Conservation (phyloP, 2,329 filamentous ascomycete genomes). For the Apiospora saccharicola region DNA sequence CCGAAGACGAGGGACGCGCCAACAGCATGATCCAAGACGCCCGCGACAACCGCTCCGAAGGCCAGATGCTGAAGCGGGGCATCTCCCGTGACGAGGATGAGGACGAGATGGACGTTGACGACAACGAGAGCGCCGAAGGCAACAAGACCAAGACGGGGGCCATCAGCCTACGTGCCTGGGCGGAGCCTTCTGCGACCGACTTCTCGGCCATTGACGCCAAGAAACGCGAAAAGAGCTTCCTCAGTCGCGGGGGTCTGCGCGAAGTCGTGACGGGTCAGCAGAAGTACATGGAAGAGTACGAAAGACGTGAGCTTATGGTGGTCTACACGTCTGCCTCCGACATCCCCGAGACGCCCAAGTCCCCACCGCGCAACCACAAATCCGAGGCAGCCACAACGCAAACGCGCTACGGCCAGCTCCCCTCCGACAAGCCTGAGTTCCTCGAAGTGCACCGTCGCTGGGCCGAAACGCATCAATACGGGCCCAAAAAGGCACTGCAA, state of each 20-base stretch:
- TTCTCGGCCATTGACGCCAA: constrained; percentile 56
- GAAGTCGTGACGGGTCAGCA: constrained; percentile 63
- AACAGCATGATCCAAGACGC: constrained; percentile 75
- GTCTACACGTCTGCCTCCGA: constrained; percentile 62
- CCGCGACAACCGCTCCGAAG: constrained; percentile 75
- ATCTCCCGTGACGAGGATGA: constrained; percentile 65
- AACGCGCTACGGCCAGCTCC: constrained; percentile 43
- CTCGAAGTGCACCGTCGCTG: constrained; percentile 59
- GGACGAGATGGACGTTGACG: constrained; percentile 62
- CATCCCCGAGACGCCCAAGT: constrained; percentile 64
- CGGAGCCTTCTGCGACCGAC: constrained; percentile 55
- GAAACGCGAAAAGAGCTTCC: constrained; percentile 56
- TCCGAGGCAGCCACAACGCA: constrained; percentile 26
- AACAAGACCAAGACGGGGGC: constrained; percentile 53
- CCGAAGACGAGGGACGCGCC: constrained; percentile 73
- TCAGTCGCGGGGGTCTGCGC: constrained; percentile 61
- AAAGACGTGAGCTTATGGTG: constrained; percentile 67
- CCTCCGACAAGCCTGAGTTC: constrained; percentile 49
- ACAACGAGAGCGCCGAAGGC: constrained; percentile 54
- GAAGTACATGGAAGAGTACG: constrained; percentile 61
- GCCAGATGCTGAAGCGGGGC: constrained; percentile 69
- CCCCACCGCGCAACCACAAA: constrained; percentile 50
- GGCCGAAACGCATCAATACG: constrained; percentile 54
- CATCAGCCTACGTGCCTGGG: constrained; percentile 60
- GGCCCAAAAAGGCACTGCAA: constrained; percentile 50